Base-by-base conservation (phyloP, 192 early-diverging fungal genomes). In the Coemansia umbellata region DNA sequence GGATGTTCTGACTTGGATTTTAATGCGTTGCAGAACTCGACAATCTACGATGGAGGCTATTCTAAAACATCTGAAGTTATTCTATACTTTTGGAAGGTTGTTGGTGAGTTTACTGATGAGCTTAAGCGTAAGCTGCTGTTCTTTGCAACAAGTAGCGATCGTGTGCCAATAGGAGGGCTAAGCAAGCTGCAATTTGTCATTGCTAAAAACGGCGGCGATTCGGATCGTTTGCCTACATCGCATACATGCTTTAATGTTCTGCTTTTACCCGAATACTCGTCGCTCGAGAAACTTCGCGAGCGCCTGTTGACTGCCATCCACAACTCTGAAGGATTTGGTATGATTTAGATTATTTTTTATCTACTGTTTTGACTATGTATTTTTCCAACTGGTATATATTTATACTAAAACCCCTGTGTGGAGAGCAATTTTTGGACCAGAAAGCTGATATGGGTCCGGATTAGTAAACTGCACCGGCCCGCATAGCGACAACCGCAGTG, bases 171-270 rank as follows among this genome's bases (percentile, higher is more conserved):
- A 15, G 91, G 91, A 5, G 94, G 94, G 2, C 68, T 94, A 11
- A 81, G 86, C 36, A 89, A 92, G 50, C 53, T 94, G 42, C 82
- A 88, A 37, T 92, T 95, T 78, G 84, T 92, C 2, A 86, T 93
- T 59, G 85, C 88, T 13, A 87, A 88, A 66, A 91, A 92, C 33
- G 91, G 90, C 14, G 84, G 81, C 6, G 91, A 93, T 61, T 85
- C 85, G 26, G 88, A 88, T 66, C 85, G 93, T 21, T 63, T 97
- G 37, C 94, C 94, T 9, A 92, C 91, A 3, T 88, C 93, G 5
- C 92, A 95, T 55, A 97, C 94, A 0, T 97, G 94, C 69, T 95
- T 89, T 60, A 95, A 95, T 66, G 88, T 90, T 8, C 70, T 97
- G 35, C 81, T 93, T 47, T 71, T 97, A 4, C 88, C 83, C 28